These are phyloP conservation scores for Yamadazyma akitaensis DNA, from an alignment of 805 yeast genomes.

Conservation along the genomic window DNA sequence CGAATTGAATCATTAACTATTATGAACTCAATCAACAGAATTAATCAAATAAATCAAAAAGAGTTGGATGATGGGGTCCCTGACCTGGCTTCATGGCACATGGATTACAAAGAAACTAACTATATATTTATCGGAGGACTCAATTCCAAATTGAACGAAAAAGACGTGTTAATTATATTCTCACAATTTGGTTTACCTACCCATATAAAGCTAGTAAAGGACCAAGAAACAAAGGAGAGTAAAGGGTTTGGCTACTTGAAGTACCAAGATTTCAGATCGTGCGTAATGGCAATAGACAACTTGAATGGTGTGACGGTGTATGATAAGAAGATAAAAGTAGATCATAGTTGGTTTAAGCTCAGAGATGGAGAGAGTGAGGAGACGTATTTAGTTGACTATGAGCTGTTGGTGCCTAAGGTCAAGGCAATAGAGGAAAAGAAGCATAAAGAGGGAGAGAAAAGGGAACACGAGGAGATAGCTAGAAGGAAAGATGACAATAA, in stretches of 20 bases:
- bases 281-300: constrained; percentile 85
- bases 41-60: constrained; percentile 56
- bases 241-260: constrained; percentile 77
- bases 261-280: constrained; percentile 76
- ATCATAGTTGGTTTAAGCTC: constrained; percentile 64
- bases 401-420: constrained; percentile 13
- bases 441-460: background rate
- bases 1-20: background rate
- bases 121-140: constrained; percentile 76
- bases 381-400: constrained; percentile 31
- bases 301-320: constrained; percentile 65
- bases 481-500: background rate
- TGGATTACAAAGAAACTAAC: constrained; percentile 73
- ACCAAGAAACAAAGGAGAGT: constrained; percentile 44
- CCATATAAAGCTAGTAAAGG: constrained; percentile 61
- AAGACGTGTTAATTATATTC: constrained; percentile 73
- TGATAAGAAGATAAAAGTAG: constrained; percentile 54
- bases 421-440: constrained; percentile 4
- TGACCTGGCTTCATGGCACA: constrained; percentile 81
- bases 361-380: constrained; percentile 50
- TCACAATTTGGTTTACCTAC: constrained; percentile 90
- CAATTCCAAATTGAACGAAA: constrained; percentile 62
- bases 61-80: constrained; percentile 64
- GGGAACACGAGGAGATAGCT: background rate
- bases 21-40: constrained; percentile 41